These are phyloP conservation scores for Borealophlyctis nickersoniae DNA, from an alignment of 192 early-diverging fungal genomes.

Conservation along the genomic window DNA sequence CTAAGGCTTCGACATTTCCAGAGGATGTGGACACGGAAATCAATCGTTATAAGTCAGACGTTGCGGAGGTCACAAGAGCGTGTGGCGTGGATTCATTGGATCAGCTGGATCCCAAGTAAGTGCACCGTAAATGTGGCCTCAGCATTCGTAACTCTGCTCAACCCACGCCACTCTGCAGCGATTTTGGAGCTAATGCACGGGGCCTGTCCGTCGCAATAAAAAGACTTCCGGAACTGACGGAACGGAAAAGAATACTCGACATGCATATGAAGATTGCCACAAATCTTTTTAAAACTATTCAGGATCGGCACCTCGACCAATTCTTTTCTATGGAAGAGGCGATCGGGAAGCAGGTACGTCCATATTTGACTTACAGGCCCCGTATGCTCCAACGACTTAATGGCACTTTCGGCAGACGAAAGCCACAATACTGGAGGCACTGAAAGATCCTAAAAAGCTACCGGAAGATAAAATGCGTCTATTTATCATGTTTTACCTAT, in stretches of 20 bases:
- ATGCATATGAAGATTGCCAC: slow-evolving; percentile 99
- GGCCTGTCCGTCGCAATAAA: slow-evolving; percentile 87
- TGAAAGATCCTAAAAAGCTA: slow-evolving; percentile 77
- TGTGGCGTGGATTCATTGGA: slow-evolving; percentile 81
- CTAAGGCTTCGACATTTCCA: slow-evolving; percentile 5
- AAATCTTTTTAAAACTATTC: slow-evolving; percentile 78
- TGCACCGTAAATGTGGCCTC: not conserved
- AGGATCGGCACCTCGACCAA: slow-evolving; percentile 88
- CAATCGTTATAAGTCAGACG: slow-evolving; percentile 92
- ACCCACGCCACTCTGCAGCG: slow-evolving; percentile 37
- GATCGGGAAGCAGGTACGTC: slow-evolving; percentile 66
- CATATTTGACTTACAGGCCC: slow-evolving; percentile 9
- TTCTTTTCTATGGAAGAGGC: slow-evolving; percentile 94
- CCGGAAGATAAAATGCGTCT: slow-evolving; percentile 88
- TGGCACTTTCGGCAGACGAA: slow-evolving; percentile 54
- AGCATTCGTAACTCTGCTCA: not conserved
- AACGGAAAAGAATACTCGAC: slow-evolving; percentile 87
- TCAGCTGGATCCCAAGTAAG: slow-evolving; percentile 62
- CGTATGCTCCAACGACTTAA: not conserved
- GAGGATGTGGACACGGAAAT: slow-evolving; percentile 90
- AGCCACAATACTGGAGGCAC: slow-evolving; percentile 71
- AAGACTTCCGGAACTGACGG: slow-evolving; percentile 91
- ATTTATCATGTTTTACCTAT: slow-evolving; percentile 84
- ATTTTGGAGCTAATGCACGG: slow-evolving; percentile 81
- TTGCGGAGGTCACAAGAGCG: slow-evolving; percentile 83